These are phyloP conservation scores for Penicillium crystallinum DNA, from an alignment of 495 filamentous ascomycete genomes.

Conservation along the genomic window DNA sequence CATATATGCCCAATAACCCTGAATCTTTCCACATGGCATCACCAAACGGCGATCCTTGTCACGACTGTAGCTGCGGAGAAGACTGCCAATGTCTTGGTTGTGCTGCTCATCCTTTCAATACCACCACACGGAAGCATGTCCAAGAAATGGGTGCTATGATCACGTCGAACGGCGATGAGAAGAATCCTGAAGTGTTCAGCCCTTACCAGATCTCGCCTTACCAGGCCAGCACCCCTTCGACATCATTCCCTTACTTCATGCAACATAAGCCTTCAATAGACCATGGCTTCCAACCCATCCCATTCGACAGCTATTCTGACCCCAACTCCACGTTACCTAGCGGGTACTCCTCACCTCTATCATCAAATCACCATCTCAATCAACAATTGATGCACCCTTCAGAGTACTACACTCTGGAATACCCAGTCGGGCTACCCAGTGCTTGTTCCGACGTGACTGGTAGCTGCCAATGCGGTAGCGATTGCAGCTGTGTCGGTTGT, in stretches of 20 bases:
- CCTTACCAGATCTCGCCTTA: slow-evolving; percentile 12
- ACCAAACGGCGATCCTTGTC: slow-evolving; percentile 20
- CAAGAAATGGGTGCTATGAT: slow-evolving; percentile 45
- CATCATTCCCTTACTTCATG: slow-evolving; percentile 13
- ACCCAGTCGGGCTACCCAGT: slow-evolving; percentile 37
- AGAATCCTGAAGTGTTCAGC: slow-evolving; percentile 15
- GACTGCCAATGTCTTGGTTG: slow-evolving; percentile 67
- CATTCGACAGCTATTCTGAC: slow-evolving; percentile 19
- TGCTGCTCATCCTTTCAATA: slow-evolving; percentile 65
- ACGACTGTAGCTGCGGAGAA: slow-evolving; percentile 61
- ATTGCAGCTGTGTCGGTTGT: slow-evolving; percentile 48
- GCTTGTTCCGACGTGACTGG: slow-evolving; percentile 41
- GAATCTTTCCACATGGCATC: slow-evolving; percentile 11
- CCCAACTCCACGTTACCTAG: slow-evolving; percentile 16
- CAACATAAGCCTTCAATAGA: slow-evolving; percentile 12
- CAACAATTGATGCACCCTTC: slow-evolving; percentile 39
- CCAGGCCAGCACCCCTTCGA: background rate
- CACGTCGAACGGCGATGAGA: slow-evolving; percentile 30
- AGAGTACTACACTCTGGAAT: slow-evolving; percentile 44
- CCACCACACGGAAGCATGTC: slow-evolving; percentile 62
- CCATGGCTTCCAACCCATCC: slow-evolving; percentile 7
- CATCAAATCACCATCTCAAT: slow-evolving; percentile 18
- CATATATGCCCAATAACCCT: slow-evolving; percentile 7
- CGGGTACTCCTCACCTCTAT: slow-evolving; percentile 26
- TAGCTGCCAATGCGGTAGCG: slow-evolving; percentile 46